Base-by-base conservation (phyloP, 2,329 filamentous ascomycete genomes). In the Macrophomina tecta region DNA sequence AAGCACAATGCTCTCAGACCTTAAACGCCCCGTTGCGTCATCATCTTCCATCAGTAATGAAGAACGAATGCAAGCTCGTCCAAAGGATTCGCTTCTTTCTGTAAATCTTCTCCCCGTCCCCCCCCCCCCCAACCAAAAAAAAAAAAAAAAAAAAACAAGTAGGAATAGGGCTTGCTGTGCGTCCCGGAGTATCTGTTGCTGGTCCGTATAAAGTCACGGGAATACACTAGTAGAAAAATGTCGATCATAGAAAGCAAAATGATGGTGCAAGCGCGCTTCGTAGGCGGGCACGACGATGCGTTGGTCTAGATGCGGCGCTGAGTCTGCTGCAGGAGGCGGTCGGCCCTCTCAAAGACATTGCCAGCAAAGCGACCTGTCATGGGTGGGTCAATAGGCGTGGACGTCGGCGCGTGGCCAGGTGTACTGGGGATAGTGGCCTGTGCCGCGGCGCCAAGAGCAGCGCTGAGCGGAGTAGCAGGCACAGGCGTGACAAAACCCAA, bases 381-480 rank as follows among this genome's bases (percentile, higher is more conserved):
- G 2, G 72, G 73, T 45, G 70, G 73, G 11, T 36, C 62, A 45
- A 60, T 45, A 34, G 38, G 30, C 62, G 67, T 45, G 49, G 49
- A 52, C 73, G 71, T 42, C 73, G 74, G 30, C 75, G 76, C 14
- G 75, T 78, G 61, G 38, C 64, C 46, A 9, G 88, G 88, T 0
- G 88, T 92, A 2, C 86, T 91, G 4, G 92, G 91, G 11, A 97
- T 90, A 0, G 93, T 97, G 0, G 94, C 93, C 78, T 97, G 93
- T 65, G 93, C 92, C 23, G 94, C 94, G 5, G 94, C 93, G 0
- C 94, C 94, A 5, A 97, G 84, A 1, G 94, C 94, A 16, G 93
- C 94, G 72, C 92, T 95, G 69, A 97, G 86, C 7, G 94, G 94
- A 1, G 94, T 97, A 73, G 95, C 93, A 8, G 94, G 93, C 45